phyloP scores from a whole-genome alignment of 345 rosid genomes.

The Theobroma cacao region DNA sequence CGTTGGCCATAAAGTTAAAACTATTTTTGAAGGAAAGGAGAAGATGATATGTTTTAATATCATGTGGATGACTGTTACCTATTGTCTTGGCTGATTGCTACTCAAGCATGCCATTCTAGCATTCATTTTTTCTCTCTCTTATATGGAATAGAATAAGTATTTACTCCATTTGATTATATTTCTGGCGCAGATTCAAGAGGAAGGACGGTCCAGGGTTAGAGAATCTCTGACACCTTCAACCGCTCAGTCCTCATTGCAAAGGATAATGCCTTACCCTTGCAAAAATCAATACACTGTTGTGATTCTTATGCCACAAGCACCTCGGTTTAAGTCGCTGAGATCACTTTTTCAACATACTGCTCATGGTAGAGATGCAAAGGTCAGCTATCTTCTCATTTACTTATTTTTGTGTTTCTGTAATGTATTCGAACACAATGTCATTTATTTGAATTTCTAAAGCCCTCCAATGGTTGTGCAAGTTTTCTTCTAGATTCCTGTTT shows the following conservation, averaged over 20 bases:
- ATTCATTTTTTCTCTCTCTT: not conserved
- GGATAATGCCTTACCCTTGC: conserved; percentile 54
- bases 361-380: conserved; percentile 59
- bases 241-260: conserved; percentile 55
- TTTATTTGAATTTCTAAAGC: not conserved
- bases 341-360: conserved; percentile 32
- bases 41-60: not conserved
- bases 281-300: conserved; percentile 70
- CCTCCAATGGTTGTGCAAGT: not conserved
- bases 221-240: conserved; percentile 55
- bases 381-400: conserved; percentile 26
- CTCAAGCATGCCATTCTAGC: not conserved
- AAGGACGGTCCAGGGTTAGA: conserved; percentile 71
- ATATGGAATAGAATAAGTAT: not conserved
- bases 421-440: not conserved
- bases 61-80: not conserved
- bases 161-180: not conserved
- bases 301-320: conserved; percentile 70
- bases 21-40: not conserved
- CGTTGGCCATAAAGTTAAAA: not conserved
- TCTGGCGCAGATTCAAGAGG: conserved; percentile 60
- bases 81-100: not conserved
- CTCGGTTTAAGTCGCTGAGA: conserved; percentile 46
- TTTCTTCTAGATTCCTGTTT: not conserved
- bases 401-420: not conserved